Base-by-base conservation (phyloP, 2,329 filamentous ascomycete genomes). In the Fusarium robinianum region DNA sequence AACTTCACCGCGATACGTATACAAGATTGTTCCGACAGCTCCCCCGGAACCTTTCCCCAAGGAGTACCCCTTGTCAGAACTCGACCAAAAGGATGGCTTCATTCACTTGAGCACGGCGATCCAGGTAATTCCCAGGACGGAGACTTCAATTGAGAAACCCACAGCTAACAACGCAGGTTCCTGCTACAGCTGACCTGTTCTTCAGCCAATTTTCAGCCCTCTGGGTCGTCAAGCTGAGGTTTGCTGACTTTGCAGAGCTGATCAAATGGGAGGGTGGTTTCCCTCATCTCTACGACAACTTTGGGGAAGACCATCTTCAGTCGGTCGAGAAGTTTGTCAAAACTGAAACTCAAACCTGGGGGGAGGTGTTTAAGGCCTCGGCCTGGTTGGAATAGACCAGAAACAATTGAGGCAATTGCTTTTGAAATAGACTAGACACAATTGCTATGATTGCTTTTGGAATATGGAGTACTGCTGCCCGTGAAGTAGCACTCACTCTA, bases 61-160 rank as follows among this genome's bases (percentile, higher is more conserved):
- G 2, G 66, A 70, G 45, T 78, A 80, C 39, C 80, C 81, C 10
- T 71, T 80, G 47, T 84, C 81, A 9, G 75, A 78, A 22, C 75
- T 84, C 30, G 81, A 85, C 63, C 64, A 67, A 51, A 72, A 77
- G 23, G 81, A 84, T 59, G 80, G 80, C 34, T 85, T 81, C 64
- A 69, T 85, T 21, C 81, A 85, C 55, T 63, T 85, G 11, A 84
- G 80, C 60, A 79, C 76, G 0, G 71, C 75, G 2, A 65, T 66
- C 24, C 81, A 84, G 69, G 78, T 78, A 60, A 56, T 24, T 14
- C 16, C 29, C 8, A 19, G 25, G 24, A 12, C 16, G 45, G 27
- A 30, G 2, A 27, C 1, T 5, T 8, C 8, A 6, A 14, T 21
- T 21, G n/a, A 15, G 21, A 44, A 15, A 9, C 3, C 11, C 1